Evolutionary conservation across 768 basidiomycete genomes (phyloP).

Genomic region (Lactarius evosmus): DNA sequence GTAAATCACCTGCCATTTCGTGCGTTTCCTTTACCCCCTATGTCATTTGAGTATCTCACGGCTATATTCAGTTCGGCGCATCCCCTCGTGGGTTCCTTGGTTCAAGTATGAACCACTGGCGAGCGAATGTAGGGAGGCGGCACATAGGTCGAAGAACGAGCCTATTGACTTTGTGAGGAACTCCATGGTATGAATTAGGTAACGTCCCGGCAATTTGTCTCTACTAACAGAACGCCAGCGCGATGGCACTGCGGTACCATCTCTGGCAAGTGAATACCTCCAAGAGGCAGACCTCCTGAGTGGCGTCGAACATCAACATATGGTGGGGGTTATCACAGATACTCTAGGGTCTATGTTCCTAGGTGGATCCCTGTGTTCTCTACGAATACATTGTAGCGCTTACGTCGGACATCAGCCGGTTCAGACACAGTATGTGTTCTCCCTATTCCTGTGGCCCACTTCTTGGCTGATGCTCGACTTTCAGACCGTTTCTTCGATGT

Average conservation of each 20-base stretch:
- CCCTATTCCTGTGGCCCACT: too few relatives aligned
- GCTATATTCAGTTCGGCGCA: neutral
- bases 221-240: neutral
- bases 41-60: neutral
- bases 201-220: neutral
- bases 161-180: constrained; percentile 2
- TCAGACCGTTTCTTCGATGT: too few relatives aligned
- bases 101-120: constrained; percentile 6
- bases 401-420: neutral
- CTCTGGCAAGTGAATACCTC: neutral
- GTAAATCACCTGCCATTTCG: constrained; percentile 18
- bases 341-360: neutral
- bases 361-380: neutral
- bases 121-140: neutral
- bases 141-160: neutral
- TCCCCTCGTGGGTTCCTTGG: constrained; percentile 4
- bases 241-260: neutral
- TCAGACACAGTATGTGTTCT: too few relatives aligned
- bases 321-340: neutral
- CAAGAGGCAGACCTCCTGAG: neutral
- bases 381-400: neutral
- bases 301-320: neutral
- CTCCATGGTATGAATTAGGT: neutral
- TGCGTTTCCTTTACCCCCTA: neutral
- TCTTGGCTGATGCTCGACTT: too few relatives aligned